Base-by-base conservation (phyloP, 2,329 filamentous ascomycete genomes). In the Venturia pyrina region DNA sequence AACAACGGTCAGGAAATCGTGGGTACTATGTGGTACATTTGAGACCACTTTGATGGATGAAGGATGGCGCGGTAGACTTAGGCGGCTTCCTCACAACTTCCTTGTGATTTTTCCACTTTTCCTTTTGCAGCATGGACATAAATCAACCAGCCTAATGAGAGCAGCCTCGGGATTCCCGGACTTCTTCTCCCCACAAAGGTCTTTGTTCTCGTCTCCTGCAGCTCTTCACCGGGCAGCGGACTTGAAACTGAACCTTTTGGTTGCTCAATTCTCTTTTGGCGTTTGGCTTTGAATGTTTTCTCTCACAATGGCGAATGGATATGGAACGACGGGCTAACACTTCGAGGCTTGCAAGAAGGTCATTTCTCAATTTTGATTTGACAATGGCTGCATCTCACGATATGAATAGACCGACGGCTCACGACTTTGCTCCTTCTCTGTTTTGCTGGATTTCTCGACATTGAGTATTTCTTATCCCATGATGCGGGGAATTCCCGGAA, bases 11-110 rank as follows among this genome's bases (percentile, higher is more conserved):
- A 73, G 61, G 72, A 70, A 48, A 78, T 81, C 69, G 73, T 72
- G 69, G 74, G 75, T 50, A 70, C 73, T 13, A 82, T 82, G 80
- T 82, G 80, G 80, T 82, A 78, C 75, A 78, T 82, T 73, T 82
- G 74, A 70, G 50, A 19, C 15, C 32, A 19, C 21, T 17, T 28
- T 28, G 24, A 24, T 53, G 48, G 48, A 53, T 53, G 44, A 53
- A 24, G 46, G n/a, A 21, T 28, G 46, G 46, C 21, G 21, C 21
- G 46, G 46, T 48, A 11, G 8, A 21, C n/a, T 48, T 17, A 1
- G 21, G 24, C 11, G 48, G 10, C 48, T 53, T 32, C 48, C 15
- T 28, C 34, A 62, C 15, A 17, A 62, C n/a, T 40, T 24, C n/a
- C 40, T 17, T 62, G 34, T 43, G 24, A 7, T 32, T 19, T 56